Percentiles rank a stretch among this genome's conserved stretches.
phyloP scores from a whole-genome alignment of 1,284 basidiomycete genomes.

The Phellinidium pouzarii region DNA sequence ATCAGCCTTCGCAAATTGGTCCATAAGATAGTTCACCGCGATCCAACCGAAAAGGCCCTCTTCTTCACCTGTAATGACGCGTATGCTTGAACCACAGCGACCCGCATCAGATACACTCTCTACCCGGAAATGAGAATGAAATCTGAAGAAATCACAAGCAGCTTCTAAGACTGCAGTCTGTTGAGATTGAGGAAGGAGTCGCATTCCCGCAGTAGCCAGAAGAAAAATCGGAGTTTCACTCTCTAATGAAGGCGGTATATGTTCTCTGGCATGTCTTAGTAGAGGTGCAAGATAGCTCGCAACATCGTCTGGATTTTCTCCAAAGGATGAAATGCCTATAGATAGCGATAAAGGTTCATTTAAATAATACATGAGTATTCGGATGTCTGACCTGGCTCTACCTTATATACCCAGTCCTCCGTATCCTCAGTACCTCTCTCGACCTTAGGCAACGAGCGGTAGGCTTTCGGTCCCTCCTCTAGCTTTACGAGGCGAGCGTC shows the following conservation, averaged over 20 bases:
- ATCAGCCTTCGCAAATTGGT: constrained; percentile 76
- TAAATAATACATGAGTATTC: background rate
- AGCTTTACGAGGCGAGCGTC: constrained; percentile 58
- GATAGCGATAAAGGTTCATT: background rate
- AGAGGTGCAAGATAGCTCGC: constrained; percentile 76
- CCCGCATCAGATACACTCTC: constrained; percentile 56
- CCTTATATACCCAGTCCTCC: constrained; percentile 86
- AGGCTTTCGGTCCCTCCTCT: constrained; percentile 39
- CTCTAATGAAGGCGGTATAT: constrained; percentile 83
- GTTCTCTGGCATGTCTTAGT: constrained; percentile 73
- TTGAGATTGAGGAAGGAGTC: constrained; percentile 65
- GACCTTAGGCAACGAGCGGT: constrained; percentile 66
- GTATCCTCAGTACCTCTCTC: constrained; percentile 84
- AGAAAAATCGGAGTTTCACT: constrained; percentile 86
- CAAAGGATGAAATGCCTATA: constrained; percentile 84
- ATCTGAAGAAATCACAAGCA: constrained; percentile 72
- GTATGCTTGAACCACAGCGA: constrained; percentile 84
- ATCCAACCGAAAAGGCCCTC: constrained; percentile 99
- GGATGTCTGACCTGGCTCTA: constrained; percentile 77
- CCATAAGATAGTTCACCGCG: constrained; percentile 98
- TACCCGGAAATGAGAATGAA: constrained; percentile 71
- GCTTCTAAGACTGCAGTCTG: constrained; percentile 69
- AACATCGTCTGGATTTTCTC: constrained; percentile 61
- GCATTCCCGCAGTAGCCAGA: constrained; percentile 97
- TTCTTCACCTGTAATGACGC: constrained; percentile 96